These are phyloP conservation scores for Lipomyces spencermartinsiae DNA, from an alignment of 805 yeast genomes.

Conservation along the genomic window DNA sequence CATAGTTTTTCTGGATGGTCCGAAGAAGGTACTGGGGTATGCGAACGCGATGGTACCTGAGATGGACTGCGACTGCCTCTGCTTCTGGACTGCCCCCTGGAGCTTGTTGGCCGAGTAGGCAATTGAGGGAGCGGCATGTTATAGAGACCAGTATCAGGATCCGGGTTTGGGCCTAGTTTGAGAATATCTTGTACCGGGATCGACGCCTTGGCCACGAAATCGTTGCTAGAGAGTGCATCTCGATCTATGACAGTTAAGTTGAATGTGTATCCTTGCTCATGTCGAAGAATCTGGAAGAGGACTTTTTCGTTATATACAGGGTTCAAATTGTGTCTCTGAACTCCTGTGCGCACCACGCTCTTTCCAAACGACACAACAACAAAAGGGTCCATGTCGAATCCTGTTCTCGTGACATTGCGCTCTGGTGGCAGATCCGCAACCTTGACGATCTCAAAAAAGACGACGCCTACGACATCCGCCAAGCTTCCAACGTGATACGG, in stretches of 20 bases:
- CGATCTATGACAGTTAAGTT: constrained; percentile 80
- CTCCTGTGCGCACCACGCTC: constrained; percentile 82
- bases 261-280: constrained; percentile 69
- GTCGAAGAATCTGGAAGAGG: constrained; percentile 74
- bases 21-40: background rate
- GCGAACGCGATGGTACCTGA: background rate
- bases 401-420: constrained; percentile 69
- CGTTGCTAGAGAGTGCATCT: constrained; percentile 83
- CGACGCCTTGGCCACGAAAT: constrained; percentile 72
- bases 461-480: constrained; percentile 61
- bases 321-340: constrained; percentile 78
- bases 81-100: background rate
- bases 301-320: constrained; percentile 84
- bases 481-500: constrained; percentile 28
- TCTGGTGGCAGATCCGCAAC: constrained; percentile 82
- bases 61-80: constrained; percentile 1
- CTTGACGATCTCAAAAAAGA: constrained; percentile 75
- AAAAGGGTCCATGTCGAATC: constrained; percentile 96
- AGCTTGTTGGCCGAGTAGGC: background rate
- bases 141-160: constrained; percentile 47
- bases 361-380: constrained; percentile 90
- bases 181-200: constrained; percentile 61
- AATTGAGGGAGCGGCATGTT: constrained; percentile 22
- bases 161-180: constrained; percentile 45
- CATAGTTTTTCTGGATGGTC: background rate